Evolutionary conservation across 2,329 filamentous ascomycete species (phyloP).

Genomic region (Trichophyton equinum): DNA sequence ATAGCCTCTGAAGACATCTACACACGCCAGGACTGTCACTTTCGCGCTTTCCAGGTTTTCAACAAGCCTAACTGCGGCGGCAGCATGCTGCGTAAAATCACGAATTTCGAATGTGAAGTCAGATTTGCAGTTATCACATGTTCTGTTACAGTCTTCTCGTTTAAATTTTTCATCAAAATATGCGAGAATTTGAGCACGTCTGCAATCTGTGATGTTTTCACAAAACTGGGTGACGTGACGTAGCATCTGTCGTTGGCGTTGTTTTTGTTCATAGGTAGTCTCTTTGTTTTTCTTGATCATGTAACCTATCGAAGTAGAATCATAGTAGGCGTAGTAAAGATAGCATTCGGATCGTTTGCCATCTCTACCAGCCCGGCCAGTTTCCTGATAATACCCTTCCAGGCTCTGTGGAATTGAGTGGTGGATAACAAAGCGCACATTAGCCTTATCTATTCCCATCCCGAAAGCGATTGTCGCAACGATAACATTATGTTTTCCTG

Average conservation of each 20-base stretch:
- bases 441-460: conserved; percentile 98
- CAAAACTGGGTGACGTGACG: conserved; percentile 75
- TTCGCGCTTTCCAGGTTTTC: conserved; percentile 21
- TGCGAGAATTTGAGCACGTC: conserved; percentile 73
- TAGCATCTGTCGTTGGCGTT: conserved; percentile 74
- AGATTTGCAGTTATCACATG: conserved; percentile 82
- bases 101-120: conserved; percentile 56
- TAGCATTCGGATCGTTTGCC: conserved; percentile 79
- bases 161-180: conserved; percentile 87
- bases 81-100: conserved; percentile 66
- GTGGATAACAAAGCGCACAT: conserved; percentile 94
- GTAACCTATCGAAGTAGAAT: conserved; percentile 58
- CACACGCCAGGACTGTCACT: conserved; percentile 65
- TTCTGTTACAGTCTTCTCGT: conserved; percentile 54
- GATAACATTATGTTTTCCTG: conserved; percentile 67
- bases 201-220: conserved; percentile 77
- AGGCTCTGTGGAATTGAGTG: conserved; percentile 85
- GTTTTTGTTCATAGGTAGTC: conserved; percentile 64
- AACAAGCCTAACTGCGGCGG: conserved; percentile 58
- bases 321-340: conserved; percentile 72
- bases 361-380: conserved; percentile 84
- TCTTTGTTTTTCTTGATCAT: conserved; percentile 70
- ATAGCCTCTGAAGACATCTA: conserved; percentile 70
- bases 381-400: conserved; percentile 98
- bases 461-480: conserved; percentile 98